phyloP scores from a whole-genome alignment of 495 filamentous ascomycete genomes.

The Tuber indicum region DNA sequence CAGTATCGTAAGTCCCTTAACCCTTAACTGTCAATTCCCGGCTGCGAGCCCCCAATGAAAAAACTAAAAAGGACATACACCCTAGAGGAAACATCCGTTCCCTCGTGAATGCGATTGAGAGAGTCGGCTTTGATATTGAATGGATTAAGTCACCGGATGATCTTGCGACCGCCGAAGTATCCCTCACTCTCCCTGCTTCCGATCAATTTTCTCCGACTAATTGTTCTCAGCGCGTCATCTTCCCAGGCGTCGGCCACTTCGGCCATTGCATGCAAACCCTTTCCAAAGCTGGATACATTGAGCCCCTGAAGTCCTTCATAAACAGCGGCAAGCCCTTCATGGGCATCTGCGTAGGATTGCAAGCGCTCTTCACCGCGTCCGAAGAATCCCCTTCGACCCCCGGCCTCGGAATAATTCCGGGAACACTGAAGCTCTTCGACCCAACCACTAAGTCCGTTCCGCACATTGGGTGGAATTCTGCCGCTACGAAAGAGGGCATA shows the following conservation, averaged over 20 bases:
- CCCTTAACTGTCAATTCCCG: not conserved
- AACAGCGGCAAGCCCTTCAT: slow-evolving; percentile 88
- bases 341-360: slow-evolving; percentile 93
- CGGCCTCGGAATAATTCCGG: slow-evolving; percentile 69
- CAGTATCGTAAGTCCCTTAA: slow-evolving; percentile 32
- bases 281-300: slow-evolving; percentile 67
- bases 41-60: not conserved
- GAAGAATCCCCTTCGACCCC: slow-evolving; percentile 63
- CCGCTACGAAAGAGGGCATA: slow-evolving; percentile 47
- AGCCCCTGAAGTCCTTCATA: slow-evolving; percentile 73
- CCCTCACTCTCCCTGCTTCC: slow-evolving; percentile 21
- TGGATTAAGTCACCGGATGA: slow-evolving; percentile 84
- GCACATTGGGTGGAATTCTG: slow-evolving; percentile 97
- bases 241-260: slow-evolving; percentile 95
- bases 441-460: slow-evolving; percentile 77
- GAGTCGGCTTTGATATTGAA: slow-evolving; percentile 82
- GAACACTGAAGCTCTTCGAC: slow-evolving; percentile 66
- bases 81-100: slow-evolving; percentile 78
- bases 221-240: slow-evolving; percentile 55
- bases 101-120: slow-evolving; percentile 94
- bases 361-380: slow-evolving; percentile 81
- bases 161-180: slow-evolving; percentile 73
- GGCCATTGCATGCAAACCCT: slow-evolving; percentile 89
- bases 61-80: slow-evolving; percentile 25
- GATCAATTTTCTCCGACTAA: slow-evolving; percentile 4